Evolutionary conservation across 2,329 filamentous ascomycete species (phyloP).

Genomic region (Aspergillus novoparasiticus): DNA sequence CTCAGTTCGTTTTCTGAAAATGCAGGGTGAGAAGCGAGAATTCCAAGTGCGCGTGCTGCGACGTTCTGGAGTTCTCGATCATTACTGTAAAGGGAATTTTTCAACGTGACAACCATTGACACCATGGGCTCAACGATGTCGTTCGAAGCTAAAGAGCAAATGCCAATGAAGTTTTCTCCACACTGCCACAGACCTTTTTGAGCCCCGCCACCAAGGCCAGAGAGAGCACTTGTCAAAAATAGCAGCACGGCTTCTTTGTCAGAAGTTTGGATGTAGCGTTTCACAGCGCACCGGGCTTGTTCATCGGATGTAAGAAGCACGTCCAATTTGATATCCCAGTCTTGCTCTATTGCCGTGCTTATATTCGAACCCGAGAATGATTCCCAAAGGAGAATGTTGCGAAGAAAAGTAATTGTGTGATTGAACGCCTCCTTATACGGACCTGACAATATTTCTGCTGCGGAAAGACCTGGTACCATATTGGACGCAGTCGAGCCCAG

Average conservation of each 20-base stretch:
- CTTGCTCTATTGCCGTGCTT: conserved; percentile 64
- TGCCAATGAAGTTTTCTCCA: conserved; percentile 55
- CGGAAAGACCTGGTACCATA: conserved; percentile 38
- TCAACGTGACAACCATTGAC: conserved; percentile 54
- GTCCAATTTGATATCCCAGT: conserved; percentile 83
- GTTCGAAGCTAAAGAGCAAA: conserved; percentile 59
- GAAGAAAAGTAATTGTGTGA: conserved; percentile 70
- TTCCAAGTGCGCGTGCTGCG: conserved; percentile 72
- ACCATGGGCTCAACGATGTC: conserved; percentile 55
- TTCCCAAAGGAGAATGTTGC: conserved; percentile 62
- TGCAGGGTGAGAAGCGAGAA: conserved; percentile 68
- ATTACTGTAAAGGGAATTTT: conserved; percentile 69
- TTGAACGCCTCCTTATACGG: conserved; percentile 59
- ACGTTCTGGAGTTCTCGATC: conserved; percentile 67
- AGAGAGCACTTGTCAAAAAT: conserved; percentile 50
- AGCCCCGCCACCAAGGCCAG: conserved; percentile 44
- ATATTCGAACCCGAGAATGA: conserved; percentile 52
- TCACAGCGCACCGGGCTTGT: conserved; percentile 60
- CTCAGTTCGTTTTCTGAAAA: conserved; percentile 46
- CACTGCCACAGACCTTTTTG: conserved; percentile 48
- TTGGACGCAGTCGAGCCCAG: conserved; percentile 27
- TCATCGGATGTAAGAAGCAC: conserved; percentile 71
- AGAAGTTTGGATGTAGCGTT: conserved; percentile 34
- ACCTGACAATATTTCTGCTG: conserved; percentile 29
- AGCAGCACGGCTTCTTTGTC: conserved; percentile 42